Evolutionary conservation across 108 stramenopile species (phyloP), one percentile per base, ranked within the genome.

Genomic region (Conticribra guillardii): DNA sequence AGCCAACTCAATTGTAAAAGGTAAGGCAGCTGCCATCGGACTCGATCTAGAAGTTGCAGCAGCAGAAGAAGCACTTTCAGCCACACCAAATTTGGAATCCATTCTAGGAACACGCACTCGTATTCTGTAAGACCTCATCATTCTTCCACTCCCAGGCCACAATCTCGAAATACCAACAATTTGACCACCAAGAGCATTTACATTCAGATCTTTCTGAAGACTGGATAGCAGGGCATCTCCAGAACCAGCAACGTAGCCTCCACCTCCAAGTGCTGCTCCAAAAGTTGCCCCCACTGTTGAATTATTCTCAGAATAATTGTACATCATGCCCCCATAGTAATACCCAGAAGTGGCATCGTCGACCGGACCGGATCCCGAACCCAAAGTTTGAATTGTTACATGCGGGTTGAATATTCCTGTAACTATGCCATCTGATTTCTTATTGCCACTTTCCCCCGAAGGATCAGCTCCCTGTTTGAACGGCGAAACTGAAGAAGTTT

Each of bases 101-200:
- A 73, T 82, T 79, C 45, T 80, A 9, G 64, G 37, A 22, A 81
- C 56, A 15, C 80, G 75, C 65, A 85, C 84, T 48, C 73, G 60
- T 5, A 93, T 44, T 53, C 85, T 71, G 76, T 84, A 89, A 7
- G 88, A 86, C 54, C 87, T 57, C 92, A 90, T 93, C 87, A 90
- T 89, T 19, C 92, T 83, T 9, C 92, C 92, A 32, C 86, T 87
- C 5, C 86, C 89, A 0, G 92, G 89, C 65, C 71, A 63, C 19
- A 81, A 48, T 51, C 79, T 44, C 23, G 47, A 48, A 2, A 80
- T 62, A 3, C 64, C 60, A 3, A 69, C 45, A 0, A 67, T 22
- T 56, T 63, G 71, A n/a, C 71, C 79, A 33, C 79, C 79, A 22
- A 80, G 44, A 31, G 34, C 24, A 5, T 26, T 44, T 50, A 54